Percentiles rank a stretch among this genome's conserved stretches.
phyloP scores from a whole-genome alignment of 305 asterid genomes.

The Fraxinus albicans region DNA sequence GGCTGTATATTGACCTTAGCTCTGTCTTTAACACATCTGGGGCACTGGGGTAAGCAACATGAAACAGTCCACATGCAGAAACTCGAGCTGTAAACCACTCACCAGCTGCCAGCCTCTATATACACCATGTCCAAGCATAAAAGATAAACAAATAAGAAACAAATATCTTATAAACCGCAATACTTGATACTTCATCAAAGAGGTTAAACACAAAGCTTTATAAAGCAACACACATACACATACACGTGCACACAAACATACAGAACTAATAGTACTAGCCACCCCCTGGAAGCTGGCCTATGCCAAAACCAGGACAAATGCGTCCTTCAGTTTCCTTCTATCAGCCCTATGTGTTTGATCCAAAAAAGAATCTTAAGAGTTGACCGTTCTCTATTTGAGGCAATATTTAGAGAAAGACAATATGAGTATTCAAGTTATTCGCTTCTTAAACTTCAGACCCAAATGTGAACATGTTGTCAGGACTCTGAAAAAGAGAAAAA shows the following conservation, averaged over 20 bases:
- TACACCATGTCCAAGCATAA: slow-evolving; percentile 22
- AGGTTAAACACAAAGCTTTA: not conserved
- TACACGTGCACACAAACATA: not conserved
- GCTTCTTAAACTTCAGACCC: not conserved
- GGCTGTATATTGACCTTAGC: slow-evolving; percentile 69
- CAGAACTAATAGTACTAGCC: not conserved
- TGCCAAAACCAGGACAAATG: not conserved
- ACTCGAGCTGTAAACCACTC: slow-evolving; percentile 98
- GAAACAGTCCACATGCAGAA: slow-evolving; percentile 91
- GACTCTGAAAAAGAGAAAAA: not conserved
- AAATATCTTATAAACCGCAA: not conserved
- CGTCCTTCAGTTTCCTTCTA: not conserved
- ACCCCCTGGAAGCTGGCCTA: not conserved
- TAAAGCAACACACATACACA: not conserved
- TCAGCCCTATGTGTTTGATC: not conserved
- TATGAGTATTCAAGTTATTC: not conserved
- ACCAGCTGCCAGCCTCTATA: slow-evolving; percentile 86
- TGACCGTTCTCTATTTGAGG: not conserved
- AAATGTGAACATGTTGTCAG: not conserved
- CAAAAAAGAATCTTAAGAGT: not conserved
- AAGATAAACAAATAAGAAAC: not conserved
- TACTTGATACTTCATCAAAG: not conserved
- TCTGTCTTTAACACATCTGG: slow-evolving; percentile 73
- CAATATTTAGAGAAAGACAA: not conserved
- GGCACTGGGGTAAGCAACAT: slow-evolving; percentile 83